Evolutionary conservation across 805 yeast genomes (phyloP), one percentile per base, ranked within the genome.

Genomic region (Teunomyces barrocoloradensis): DNA sequence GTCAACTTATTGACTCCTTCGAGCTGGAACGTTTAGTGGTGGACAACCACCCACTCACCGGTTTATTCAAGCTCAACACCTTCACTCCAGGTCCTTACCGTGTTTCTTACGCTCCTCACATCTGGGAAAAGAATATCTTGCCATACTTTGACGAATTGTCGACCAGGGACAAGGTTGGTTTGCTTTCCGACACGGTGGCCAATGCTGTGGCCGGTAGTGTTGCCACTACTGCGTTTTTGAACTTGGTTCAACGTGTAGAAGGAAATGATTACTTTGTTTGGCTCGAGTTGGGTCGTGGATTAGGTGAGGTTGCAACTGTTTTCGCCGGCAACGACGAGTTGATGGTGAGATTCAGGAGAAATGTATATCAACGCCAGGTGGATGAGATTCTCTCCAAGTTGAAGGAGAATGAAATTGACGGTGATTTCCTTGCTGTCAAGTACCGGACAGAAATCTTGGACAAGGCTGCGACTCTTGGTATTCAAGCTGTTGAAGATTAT

Each of bases 11-110:
- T 1, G 68, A 64, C 51, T 57, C 67, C 1, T 59, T 69, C 28
- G 58, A 53, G 12, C 46, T 59, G 11, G 61, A 60, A 50, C 45
- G 53, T 10, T 49, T 57, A 18, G 47, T 50, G 7, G 48, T 65
- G 41, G 60, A 58, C 11, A 50, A 59, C 38, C 59, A 62, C 49
- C 59, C 65, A 7, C 39, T 48, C 15, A 29, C 52, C 6, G 58
- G 59, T 6, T 65, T 73, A 48, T 64, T 74, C 57, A 79, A 79
- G 58, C 57, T 81, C 49, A 81, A 81, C 61, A 72, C 71, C 39
- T 74, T 78, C 49, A 68, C 80, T 1, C 60, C 60, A 23, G 85
- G 84, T 1, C 79, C 79, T 38, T 79, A 76, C 55, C 71, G 85
- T 46, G 82, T 80, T 38, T 69, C 74, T 52, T 81, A 81, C 58